Conservation (phyloP, 1,284 basidiomycete species). For the Tylopilus orsonianus region DNA sequence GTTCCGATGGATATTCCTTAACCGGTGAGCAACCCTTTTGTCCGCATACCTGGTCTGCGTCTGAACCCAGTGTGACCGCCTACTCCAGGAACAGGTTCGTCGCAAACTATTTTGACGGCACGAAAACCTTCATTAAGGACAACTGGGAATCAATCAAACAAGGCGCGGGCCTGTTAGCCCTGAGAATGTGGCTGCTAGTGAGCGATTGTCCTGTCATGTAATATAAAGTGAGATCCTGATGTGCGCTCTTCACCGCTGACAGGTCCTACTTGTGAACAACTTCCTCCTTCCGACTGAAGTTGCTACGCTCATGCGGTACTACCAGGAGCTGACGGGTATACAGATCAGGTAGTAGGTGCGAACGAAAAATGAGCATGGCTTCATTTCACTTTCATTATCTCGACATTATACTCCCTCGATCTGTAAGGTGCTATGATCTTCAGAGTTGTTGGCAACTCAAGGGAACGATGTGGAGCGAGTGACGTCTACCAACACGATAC, state of each 20-base stretch:
- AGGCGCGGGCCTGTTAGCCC: conserved; percentile 65
- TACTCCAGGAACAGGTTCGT: conserved; percentile 49
- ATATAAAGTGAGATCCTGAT: background rate
- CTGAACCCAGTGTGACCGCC: background rate
- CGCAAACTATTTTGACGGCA: conserved; percentile 51
- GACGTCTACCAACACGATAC: no score
- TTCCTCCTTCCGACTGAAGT: conserved; percentile 47
- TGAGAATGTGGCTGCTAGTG: conserved; percentile 63
- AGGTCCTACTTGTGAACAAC: conserved; percentile 49
- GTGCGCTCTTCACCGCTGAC: background rate
- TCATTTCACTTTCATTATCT: background rate
- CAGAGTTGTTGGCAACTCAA: background rate
- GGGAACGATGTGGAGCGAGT: no score
- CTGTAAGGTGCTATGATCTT: background rate
- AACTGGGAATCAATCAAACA: conserved; percentile 64
- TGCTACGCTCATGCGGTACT: conserved; percentile 44
- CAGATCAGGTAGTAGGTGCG: conserved; percentile 27
- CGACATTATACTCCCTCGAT: background rate
- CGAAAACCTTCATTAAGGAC: conserved; percentile 51
- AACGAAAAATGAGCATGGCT: background rate
- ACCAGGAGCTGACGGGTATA: conserved; percentile 46
- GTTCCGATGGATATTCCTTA: conserved; percentile 68
- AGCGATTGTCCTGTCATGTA: conserved; percentile 18
- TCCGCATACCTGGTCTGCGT: background rate
- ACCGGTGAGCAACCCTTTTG: conserved; percentile 44